Percentiles rank a stretch among this genome's conserved stretches.
Conservation (phyloP, 768 basidiomycete species). For the Antrodiella citrinella region DNA sequence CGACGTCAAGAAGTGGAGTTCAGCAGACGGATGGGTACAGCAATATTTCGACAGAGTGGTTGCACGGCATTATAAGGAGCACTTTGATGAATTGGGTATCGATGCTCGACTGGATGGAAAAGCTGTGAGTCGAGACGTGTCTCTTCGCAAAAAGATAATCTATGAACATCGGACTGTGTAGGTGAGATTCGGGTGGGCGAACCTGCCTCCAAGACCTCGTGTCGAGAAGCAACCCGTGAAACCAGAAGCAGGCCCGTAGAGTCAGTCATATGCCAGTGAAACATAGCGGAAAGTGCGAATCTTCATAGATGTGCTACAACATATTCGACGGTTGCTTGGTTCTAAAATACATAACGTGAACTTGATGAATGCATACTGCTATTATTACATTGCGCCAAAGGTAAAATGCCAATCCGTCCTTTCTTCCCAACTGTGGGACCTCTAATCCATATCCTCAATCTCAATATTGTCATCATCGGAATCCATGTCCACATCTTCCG, state of each 20-base stretch:
- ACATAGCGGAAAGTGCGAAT: not conserved
- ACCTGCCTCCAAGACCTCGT: not conserved
- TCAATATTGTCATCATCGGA: constrained; percentile 58
- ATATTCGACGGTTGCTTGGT: too few species aligned
- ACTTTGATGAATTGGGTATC: not conserved
- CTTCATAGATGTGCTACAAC: too few species aligned
- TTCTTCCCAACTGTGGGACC: not conserved
- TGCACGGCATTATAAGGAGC: not conserved
- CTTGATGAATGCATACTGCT: not conserved
- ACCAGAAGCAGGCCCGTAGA: not conserved
- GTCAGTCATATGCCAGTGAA: not conserved
- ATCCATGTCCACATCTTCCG: constrained; percentile 53
- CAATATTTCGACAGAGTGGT: not conserved
- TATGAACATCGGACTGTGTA: not conserved
- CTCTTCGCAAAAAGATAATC: not conserved
- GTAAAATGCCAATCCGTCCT: not conserved
- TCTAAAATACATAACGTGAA: too few species aligned
- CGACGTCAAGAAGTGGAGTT: not conserved
- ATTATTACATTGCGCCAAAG: not conserved
- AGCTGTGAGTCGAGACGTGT: too few species aligned
- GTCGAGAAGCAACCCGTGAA: not conserved
- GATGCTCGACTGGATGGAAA: not conserved
- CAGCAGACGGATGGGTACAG: not conserved
- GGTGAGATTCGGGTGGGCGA: not conserved
- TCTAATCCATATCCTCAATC: constrained; percentile 64